phyloP scores from a whole-genome alignment of 768 basidiomycete species.

The Leccinum fibrillosum region DNA sequence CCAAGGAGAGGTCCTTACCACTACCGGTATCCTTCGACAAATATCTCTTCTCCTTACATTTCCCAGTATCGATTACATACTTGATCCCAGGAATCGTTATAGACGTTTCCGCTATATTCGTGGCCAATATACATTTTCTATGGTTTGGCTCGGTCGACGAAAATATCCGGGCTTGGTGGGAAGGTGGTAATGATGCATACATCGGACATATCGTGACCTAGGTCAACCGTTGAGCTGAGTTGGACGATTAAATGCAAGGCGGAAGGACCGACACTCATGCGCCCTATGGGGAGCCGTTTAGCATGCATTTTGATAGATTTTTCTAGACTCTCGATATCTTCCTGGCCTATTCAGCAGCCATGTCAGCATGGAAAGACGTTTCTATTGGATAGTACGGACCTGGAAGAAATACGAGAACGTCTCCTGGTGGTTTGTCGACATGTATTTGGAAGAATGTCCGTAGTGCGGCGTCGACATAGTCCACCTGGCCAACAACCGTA shows the following conservation, averaged over 20 bases:
- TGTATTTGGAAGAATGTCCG: slow-evolving; percentile 96
- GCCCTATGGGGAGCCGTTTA: slow-evolving; percentile 60
- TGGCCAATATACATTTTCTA: slow-evolving; percentile 92
- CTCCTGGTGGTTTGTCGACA: slow-evolving; percentile 71
- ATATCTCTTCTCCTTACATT: slow-evolving; percentile 93
- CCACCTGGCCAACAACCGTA: slow-evolving; percentile 64
- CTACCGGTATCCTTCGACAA: slow-evolving; percentile 66
- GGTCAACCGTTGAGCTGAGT: slow-evolving; percentile 2
- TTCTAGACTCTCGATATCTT: slow-evolving; percentile 89
- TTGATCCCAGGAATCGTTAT: slow-evolving; percentile 96
- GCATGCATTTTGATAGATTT: slow-evolving; percentile 69
- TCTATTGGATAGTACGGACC: slow-evolving; percentile 37
- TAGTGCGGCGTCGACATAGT: slow-evolving; percentile 87
- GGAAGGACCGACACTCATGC: slow-evolving; percentile 42
- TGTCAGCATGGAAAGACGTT: background rate
- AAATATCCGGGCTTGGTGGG: slow-evolving; percentile 80
- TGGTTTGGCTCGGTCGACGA: slow-evolving; percentile 56
- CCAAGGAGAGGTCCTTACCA: slow-evolving; percentile 37
- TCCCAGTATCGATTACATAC: slow-evolving; percentile 95
- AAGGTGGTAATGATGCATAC: slow-evolving; percentile 80
- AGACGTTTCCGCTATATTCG: slow-evolving; percentile 97
- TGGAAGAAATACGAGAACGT: slow-evolving; percentile 92
- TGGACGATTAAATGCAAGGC: background rate
- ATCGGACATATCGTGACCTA: slow-evolving; percentile 78
- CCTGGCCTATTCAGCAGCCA: slow-evolving; percentile 60